phyloP scores from a whole-genome alignment of 2,329 filamentous ascomycete species.

The Colletotrichum sp. region DNA sequence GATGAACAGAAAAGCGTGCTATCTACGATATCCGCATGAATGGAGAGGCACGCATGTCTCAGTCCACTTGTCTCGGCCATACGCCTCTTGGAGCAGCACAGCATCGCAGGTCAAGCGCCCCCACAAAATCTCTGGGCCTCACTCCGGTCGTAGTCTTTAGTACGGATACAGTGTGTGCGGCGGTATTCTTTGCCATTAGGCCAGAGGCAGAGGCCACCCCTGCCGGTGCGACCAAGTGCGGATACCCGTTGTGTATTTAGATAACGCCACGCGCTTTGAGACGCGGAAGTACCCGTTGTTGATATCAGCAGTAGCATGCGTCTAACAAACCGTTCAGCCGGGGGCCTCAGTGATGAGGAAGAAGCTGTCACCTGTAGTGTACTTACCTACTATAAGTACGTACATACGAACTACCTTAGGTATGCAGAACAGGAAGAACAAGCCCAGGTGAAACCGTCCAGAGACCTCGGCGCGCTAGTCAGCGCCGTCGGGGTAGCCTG shows the following conservation, averaged over 20 bases:
- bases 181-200: no score
- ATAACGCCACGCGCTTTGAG: not conserved
- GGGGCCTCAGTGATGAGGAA: not conserved
- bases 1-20: not conserved
- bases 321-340: not conserved
- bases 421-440: not conserved
- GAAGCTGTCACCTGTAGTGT: not conserved
- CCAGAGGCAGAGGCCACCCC: no score
- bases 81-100: not conserved
- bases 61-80: not conserved
- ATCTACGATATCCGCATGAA: not conserved
- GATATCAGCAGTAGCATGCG: not conserved
- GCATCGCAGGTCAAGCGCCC: not conserved
- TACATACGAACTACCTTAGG: not conserved
- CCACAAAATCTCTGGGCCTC: not conserved
- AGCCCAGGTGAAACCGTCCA: constrained; percentile 4
- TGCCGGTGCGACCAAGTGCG: not conserved
- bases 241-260: not conserved
- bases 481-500: not conserved
- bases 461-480: not conserved
- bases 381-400: not conserved
- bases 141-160: not conserved
- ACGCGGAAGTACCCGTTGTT: not conserved
- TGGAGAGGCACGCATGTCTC: not conserved
- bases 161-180: not conserved